phyloP scores from a whole-genome alignment of 202 grass and related monocot species.

The Digitaria exilis region DNA sequence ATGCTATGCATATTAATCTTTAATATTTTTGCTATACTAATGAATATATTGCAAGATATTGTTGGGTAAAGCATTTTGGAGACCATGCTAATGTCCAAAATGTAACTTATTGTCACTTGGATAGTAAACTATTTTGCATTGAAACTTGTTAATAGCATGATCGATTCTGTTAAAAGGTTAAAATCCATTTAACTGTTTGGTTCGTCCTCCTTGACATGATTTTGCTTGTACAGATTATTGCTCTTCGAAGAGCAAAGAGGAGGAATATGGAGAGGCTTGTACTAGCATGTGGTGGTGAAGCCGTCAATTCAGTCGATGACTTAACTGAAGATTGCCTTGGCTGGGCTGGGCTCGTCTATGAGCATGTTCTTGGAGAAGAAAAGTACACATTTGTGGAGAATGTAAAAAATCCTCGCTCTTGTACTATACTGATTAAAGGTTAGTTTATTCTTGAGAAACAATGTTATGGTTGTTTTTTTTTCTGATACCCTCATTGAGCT shows the following conservation, averaged over 20 bases:
- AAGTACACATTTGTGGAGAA: constrained; percentile 98
- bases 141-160: background rate
- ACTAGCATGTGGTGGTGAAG: constrained; percentile 85
- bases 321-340: constrained; percentile 89
- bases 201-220: background rate
- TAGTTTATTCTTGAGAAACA: constrained; percentile 17
- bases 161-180: background rate
- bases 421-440: constrained; percentile 99
- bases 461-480: constrained; percentile 5
- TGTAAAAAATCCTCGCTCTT: constrained; percentile 94
- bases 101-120: background rate
- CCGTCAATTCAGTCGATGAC: constrained; percentile 93
- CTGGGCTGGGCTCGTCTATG: constrained; percentile 96
- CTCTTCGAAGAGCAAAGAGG: constrained; percentile 90
- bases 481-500: constrained; percentile 5
- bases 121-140: constrained; percentile 11
- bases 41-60: background rate
- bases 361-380: constrained; percentile 96
- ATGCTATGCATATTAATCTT: too few relatives aligned
- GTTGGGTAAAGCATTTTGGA: background rate
- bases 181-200: background rate
- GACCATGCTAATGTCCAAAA: background rate
- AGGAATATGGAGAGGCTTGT: constrained; percentile 99
- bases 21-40: too few relatives aligned
- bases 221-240: constrained; percentile 79